These are phyloP conservation scores for Chytriomyces sp. DNA, from an alignment of 192 early-diverging fungal species.

Conservation along the genomic window DNA sequence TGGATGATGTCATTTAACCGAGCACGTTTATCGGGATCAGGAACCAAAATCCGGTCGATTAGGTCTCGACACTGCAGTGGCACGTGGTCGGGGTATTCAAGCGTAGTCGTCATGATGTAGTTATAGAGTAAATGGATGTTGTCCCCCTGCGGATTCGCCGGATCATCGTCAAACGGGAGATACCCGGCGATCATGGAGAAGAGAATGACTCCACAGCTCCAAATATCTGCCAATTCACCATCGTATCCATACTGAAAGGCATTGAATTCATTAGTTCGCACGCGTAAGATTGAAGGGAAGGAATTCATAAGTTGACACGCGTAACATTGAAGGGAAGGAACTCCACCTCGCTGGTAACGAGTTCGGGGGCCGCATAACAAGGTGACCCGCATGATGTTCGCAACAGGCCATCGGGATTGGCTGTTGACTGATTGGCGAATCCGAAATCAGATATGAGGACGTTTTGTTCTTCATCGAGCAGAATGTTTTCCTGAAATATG, in stretches of 20 bases:
- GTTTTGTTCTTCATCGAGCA: slow-evolving; percentile 84
- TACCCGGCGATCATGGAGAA: slow-evolving; percentile 67
- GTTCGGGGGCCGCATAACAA: slow-evolving; percentile 98
- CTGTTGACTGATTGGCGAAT: slow-evolving; percentile 86
- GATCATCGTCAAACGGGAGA: slow-evolving; percentile 66
- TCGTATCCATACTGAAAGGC: slow-evolving; percentile 73
- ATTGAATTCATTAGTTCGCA: background rate
- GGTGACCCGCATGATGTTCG: slow-evolving; percentile 96
- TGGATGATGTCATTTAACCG: slow-evolving; percentile 53
- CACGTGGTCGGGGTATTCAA: slow-evolving; percentile 60
- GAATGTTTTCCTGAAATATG: slow-evolving; percentile 78
- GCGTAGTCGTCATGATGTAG: slow-evolving; percentile 60
- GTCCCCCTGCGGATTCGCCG: slow-evolving; percentile 59
- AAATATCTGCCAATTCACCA: slow-evolving; percentile 94
- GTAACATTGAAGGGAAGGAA: background rate
- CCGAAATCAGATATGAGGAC: slow-evolving; percentile 99
- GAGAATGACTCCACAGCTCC: slow-evolving; percentile 98
- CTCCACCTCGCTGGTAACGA: slow-evolving; percentile 86
- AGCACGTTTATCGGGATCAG: slow-evolving; percentile 54
- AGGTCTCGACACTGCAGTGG: slow-evolving; percentile 42
- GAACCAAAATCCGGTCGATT: slow-evolving; percentile 53
- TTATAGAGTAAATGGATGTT: slow-evolving; percentile 64
- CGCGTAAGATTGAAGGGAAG: background rate
- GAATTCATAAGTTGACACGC: background rate
- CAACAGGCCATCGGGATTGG: slow-evolving; percentile 66